Evolutionary conservation across 208 protist genomes (phyloP), one percentile per base, ranked within the genome.

Genomic region (Strigomonas galati): DNA sequence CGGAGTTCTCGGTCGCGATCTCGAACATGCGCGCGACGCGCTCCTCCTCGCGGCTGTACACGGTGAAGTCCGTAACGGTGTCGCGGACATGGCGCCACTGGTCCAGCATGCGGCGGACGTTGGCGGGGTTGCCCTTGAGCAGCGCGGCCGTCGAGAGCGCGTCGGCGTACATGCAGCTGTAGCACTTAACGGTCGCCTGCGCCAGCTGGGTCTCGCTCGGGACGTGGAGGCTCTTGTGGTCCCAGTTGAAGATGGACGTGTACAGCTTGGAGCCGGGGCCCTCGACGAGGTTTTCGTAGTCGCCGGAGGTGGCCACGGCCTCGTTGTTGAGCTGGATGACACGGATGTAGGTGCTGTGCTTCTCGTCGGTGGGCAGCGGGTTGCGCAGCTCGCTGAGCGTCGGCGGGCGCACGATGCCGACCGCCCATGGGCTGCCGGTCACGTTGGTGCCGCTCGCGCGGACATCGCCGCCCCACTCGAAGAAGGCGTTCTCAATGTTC

Each of bases 91-190:
- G 83, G 71, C 79, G 76, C 69, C 72, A 84, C 70, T 64, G 78
- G 64, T 82, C 87, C 53, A 93, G 71, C 72, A 93, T 85, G 54
- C 70, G 66, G 54, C 84, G 83, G 12, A 89, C 83, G 48, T 67
- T 65, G n/a, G 58, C 61, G 26, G 78, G 72, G 65, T 83, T 72
- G 66, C 81, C 82, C 71, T 89, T 89, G 15, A 87, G 67, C 31
- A 93, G 69, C 21, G 72, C 59, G 14, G 83, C 87, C 30, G 87
- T 93, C 21, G 87, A 81, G 53, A 93, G 74, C 40, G 87, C 87
- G 63, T 93, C 87, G 37, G 87, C 87, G 77, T 87, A 90, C 83
- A 93, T 93, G 71, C 81, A 85, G 76, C 78, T 89, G 71, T 81
- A 84, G 71, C 81, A 84, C 71, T 87, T 85, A 46, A 93, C 74